A percentile compares a stretch with the other conserved stretches of the same genome.
phyloP scores from a whole-genome alignment of 352 stramenopile genomes.

The Ophiocytium majus region DNA sequence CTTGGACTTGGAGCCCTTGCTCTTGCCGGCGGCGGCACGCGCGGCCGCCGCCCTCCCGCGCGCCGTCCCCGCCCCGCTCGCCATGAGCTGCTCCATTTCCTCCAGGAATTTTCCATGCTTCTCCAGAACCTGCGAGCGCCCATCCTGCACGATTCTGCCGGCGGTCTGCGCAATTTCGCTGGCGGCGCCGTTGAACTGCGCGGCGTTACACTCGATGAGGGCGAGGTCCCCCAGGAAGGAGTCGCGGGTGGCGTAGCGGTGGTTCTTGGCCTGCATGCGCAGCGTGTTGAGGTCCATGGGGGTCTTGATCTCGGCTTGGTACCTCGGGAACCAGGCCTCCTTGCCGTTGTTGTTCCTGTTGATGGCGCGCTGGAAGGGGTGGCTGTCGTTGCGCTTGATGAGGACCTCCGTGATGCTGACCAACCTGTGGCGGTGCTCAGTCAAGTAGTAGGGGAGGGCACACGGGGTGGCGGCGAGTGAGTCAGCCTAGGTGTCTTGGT shows the following conservation, averaged over 20 bases:
- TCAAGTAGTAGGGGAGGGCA: too few species aligned
- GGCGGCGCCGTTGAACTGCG: conserved; percentile 32
- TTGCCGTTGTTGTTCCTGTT: background rate
- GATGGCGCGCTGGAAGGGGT: background rate
- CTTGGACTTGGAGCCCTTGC: background rate
- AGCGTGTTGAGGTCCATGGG: conserved; percentile 49
- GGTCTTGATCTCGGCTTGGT: conserved; percentile 41
- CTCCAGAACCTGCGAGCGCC: background rate
- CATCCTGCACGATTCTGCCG: conserved; percentile 8
- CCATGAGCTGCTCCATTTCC: background rate
- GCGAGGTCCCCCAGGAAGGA: conserved; percentile 36
- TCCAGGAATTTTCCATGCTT: too few species aligned
- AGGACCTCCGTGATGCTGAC: too few species aligned
- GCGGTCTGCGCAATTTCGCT: conserved; percentile 21
- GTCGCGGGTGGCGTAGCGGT: conserved; percentile 24
- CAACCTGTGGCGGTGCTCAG: too few species aligned
- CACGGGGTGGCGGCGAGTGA: too few species aligned
- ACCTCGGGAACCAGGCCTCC: conserved; percentile 22
- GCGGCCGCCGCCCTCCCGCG: too few species aligned
- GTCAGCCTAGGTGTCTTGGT: too few species aligned
- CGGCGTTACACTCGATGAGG: conserved; percentile 32
- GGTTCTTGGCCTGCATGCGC: conserved; percentile 27
- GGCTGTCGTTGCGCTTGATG: background rate
- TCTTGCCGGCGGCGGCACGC: background rate
- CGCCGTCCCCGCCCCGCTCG: background rate